A percentile compares a stretch with the other conserved stretches of the same genome.
Evolutionary conservation across 345 rosid genomes (phyloP).

Genomic region (Abelmoschus esculentus): DNA sequence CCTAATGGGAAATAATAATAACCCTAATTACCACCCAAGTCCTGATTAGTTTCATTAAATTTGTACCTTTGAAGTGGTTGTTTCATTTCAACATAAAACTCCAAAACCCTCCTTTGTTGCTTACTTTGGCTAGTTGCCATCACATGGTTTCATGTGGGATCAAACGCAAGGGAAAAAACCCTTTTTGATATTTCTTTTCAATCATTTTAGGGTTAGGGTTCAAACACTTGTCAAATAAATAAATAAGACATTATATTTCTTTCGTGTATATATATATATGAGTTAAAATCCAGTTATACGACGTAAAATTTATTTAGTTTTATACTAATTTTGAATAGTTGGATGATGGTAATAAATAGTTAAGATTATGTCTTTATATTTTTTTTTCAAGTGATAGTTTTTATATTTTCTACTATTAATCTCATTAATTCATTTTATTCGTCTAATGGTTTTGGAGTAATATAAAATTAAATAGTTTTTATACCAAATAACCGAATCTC

Average conservation of each 20-base stretch:
- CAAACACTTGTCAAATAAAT: not conserved
- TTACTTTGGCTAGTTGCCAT: slow-evolving; percentile 14
- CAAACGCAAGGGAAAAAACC: slow-evolving; percentile 15
- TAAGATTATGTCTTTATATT: no score
- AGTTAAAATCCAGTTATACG: no score
- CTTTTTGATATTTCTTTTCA: slow-evolving; percentile 18
- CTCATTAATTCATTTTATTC: no score
- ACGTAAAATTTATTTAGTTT: no score
- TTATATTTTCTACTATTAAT: no score
- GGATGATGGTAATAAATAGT: no score
- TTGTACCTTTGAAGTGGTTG: not conserved
- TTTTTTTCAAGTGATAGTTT: no score
- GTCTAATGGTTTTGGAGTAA: no score
- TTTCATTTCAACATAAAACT: slow-evolving; percentile 24
- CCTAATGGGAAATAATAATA: not conserved
- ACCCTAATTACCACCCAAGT: not conserved
- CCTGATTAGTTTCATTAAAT: not conserved
- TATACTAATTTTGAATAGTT: no score
- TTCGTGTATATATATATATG: no score
- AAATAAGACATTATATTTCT: not conserved
- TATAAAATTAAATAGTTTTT: no score
- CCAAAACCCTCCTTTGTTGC: slow-evolving; percentile 53
- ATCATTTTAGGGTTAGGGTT: not conserved
- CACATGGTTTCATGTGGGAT: slow-evolving; percentile 76
- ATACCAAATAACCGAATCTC: no score